A percentile compares a stretch with the other conserved stretches of the same genome.
These are phyloP conservation scores for Tricholoma sp. DNA, from an alignment of 768 basidiomycete species.

Conservation along the genomic window DNA sequence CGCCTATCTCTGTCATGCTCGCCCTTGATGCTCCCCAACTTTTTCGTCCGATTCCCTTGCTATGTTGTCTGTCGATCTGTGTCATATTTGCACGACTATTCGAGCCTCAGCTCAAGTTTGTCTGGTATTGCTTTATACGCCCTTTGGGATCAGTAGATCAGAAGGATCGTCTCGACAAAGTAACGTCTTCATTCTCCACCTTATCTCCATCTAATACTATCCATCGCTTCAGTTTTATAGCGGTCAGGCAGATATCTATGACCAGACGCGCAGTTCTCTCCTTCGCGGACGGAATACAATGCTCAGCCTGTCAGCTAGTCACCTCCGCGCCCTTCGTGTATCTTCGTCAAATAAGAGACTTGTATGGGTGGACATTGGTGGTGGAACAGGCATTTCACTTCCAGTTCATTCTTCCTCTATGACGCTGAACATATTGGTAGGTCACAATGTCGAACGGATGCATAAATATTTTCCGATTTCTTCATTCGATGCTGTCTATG, in stretches of 20 bases:
- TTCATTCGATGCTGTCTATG: slow-evolving; percentile 63
- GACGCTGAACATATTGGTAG: background rate
- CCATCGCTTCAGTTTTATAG: slow-evolving; percentile 45
- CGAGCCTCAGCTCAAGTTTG: slow-evolving; percentile 38
- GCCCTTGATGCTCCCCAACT: slow-evolving; percentile 1
- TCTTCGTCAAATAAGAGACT: slow-evolving; percentile 39
- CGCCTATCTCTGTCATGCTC: slow-evolving; percentile 2
- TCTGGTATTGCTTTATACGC: slow-evolving; percentile 47
- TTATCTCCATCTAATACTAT: background rate
- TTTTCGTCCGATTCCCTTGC: slow-evolving; percentile 4
- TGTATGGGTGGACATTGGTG: slow-evolving; percentile 78
- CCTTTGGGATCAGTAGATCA: slow-evolving; percentile 37
- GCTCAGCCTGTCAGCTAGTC: slow-evolving; percentile 61
- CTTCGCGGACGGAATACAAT: slow-evolving; percentile 70
- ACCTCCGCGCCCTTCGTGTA: slow-evolving; percentile 45
- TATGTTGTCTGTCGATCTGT: slow-evolving; percentile 3
- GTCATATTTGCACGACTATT: slow-evolving; percentile 18
- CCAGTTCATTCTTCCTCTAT: background rate
- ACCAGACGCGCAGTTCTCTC: slow-evolving; percentile 55
- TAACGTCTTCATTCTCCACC: slow-evolving; percentile 5
- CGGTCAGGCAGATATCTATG: slow-evolving; percentile 70
- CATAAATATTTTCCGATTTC: slow-evolving; percentile 51
- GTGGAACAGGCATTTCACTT: slow-evolving; percentile 50
- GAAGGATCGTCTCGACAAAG: slow-evolving; percentile 40
- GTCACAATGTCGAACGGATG: slow-evolving; percentile 69